These are phyloP conservation scores for Erodium texanum DNA, from an alignment of 441 rosid species.

Conservation along the genomic window DNA sequence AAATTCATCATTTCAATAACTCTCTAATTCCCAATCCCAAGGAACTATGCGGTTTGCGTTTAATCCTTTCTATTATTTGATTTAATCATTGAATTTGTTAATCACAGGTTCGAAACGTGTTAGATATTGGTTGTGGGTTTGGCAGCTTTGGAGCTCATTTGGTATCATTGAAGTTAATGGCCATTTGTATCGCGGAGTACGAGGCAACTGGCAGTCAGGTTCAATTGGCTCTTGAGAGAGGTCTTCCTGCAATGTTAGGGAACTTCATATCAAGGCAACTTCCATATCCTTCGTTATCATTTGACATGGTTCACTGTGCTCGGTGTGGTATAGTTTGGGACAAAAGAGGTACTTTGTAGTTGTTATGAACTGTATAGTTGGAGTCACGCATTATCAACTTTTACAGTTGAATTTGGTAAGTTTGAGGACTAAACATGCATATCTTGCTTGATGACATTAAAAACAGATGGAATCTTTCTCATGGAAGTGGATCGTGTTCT, in stretches of 20 bases:
- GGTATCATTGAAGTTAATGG: slow-evolving; percentile 70
- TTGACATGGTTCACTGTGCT: slow-evolving; percentile 96
- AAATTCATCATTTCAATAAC: not conserved
- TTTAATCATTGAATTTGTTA: slow-evolving; percentile 12
- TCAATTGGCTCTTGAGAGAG: slow-evolving; percentile 93
- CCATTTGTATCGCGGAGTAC: slow-evolving; percentile 78
- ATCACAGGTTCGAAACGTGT: slow-evolving; percentile 58
- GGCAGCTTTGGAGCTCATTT: slow-evolving; percentile 97
- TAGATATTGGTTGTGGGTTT: slow-evolving; percentile 96
- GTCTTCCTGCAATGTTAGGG: slow-evolving; percentile 94
- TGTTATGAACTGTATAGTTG: not conserved
- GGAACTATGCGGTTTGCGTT: slow-evolving; percentile 5
- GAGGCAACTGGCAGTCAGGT: slow-evolving; percentile 98
- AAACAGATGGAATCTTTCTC: slow-evolving; percentile 75
- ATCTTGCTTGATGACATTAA: slow-evolving; percentile 7
- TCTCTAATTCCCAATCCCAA: not conserved
- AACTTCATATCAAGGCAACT: slow-evolving; percentile 72
- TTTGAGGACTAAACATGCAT: not conserved
- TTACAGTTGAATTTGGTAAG: not conserved
- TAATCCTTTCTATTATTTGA: not conserved
- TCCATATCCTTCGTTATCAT: slow-evolving; percentile 82
- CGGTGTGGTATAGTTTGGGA: slow-evolving; percentile 84
- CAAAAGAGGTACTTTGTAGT: slow-evolving; percentile 51
- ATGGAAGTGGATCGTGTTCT: slow-evolving; percentile 20
- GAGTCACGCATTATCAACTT: not conserved